Base-by-base conservation (phyloP, 805 yeast genomes). In the Saturnispora serradocipensis region DNA sequence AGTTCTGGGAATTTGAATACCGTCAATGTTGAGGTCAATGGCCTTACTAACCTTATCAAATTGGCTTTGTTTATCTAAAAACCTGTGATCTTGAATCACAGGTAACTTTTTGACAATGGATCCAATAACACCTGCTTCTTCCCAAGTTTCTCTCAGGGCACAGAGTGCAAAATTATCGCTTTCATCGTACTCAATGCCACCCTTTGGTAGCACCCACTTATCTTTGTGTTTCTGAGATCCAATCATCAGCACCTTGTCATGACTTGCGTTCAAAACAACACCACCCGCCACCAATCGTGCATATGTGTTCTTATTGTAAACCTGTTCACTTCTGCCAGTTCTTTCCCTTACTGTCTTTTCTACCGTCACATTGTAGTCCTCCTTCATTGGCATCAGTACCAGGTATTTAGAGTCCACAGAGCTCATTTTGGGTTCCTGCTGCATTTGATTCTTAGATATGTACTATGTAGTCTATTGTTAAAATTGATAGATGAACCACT, bases 281-380 rank as follows among this genome's bases (percentile, higher is more conserved):
- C 96, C 86, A 0, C 99, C 99, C 4, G 98, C 97, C 8, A 93
- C 97, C 57, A 93, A 66, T 38, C 99, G 73, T 1, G 96, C 88
- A 2, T 95, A 95, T 0, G 82, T 73, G 1, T 64, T 52, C 55
- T 74, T 56, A 56, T 82, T 71, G 71, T 85, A 78, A 54, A 82
- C 70, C 61, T 83, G 88, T 58, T 76, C 72, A 20, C 67, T 72
- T 46, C 88, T 65, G 2, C 89, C 89, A 6, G 70, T 75, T 46
- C 88, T 67, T 15, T 84, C 68, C 4, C 46, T 54, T 4, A 53
- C 58, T 2, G 72, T 62, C 51, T 66, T 68, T 6, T 47, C 54
- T 48, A 71, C 66, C 13, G 32, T 24, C 16, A 56, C 56, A 15
- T 44, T 34, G 24, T 28, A 34, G 24, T 53, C 58, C 7, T 54